Conservation (phyloP, 164 flowering plant species). For the Stephania japonica region DNA sequence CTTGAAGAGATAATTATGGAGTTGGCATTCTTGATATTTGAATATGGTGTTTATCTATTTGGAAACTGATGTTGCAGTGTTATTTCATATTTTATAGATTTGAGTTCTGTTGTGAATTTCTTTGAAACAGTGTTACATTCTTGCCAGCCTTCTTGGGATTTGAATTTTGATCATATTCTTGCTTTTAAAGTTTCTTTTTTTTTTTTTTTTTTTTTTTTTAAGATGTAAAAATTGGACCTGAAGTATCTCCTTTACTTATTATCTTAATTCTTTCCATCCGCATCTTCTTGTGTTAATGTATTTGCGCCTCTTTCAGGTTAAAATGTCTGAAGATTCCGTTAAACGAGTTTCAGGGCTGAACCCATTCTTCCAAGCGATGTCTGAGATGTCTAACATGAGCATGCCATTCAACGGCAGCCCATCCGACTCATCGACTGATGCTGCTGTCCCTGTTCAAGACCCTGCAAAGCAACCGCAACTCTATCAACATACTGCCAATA, state of each 20-base stretch:
- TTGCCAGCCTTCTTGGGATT: too few species aligned
- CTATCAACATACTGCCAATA: slow-evolving; percentile 33
- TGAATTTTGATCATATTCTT: too few species aligned
- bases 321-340: slow-evolving; percentile 88
- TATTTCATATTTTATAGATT: background rate
- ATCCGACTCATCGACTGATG: slow-evolving; percentile 62
- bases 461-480: slow-evolving; percentile 36
- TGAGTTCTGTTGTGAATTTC: background rate
- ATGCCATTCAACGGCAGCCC: slow-evolving; percentile 51
- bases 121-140: too few species aligned
- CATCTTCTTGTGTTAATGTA: background rate
- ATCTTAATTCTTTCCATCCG: too few species aligned
- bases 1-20: too few species aligned
- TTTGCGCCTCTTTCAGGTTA: slow-evolving; percentile 48
- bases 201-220: too few species aligned
- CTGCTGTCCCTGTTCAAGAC: slow-evolving; percentile 66
- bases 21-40: background rate
- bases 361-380: slow-evolving; percentile 57
- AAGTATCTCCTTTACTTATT: too few species aligned
- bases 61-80: background rate
- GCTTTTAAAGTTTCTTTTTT: too few species aligned
- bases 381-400: slow-evolving; percentile 50
- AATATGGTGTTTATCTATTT: background rate
- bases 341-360: slow-evolving; percentile 78
- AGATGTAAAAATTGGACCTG: too few species aligned